These are phyloP conservation scores for Gossypium australe DNA, from an alignment of 345 rosid genomes.

Conservation along the genomic window DNA sequence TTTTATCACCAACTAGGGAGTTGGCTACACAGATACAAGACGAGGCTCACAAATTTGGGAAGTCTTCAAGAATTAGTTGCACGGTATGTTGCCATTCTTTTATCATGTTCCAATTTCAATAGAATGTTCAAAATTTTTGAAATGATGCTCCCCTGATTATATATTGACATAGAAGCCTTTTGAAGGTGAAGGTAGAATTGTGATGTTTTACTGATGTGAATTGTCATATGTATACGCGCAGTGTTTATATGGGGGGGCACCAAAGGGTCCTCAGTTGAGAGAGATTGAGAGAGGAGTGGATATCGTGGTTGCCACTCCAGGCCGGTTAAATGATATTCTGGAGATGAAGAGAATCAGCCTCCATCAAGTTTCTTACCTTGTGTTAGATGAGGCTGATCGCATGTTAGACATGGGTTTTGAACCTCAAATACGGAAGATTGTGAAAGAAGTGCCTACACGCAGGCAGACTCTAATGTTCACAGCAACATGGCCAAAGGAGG, in stretches of 20 bases:
- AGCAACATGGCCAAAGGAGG: conserved; percentile 98
- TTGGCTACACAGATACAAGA: conserved; percentile 94
- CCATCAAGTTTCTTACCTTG: conserved; percentile 83
- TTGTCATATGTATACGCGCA: conserved; percentile 18
- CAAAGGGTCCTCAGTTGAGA: conserved; percentile 89
- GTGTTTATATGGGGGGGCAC: conserved; percentile 99
- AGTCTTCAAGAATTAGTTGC: conserved; percentile 81
- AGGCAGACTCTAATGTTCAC: conserved; percentile 99
- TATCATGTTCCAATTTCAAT: neutral
- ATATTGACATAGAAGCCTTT: neutral
- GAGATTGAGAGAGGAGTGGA: conserved; percentile 90
- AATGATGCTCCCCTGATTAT: neutral
- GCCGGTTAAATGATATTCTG: conserved; percentile 92
- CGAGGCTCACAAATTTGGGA: conserved; percentile 91
- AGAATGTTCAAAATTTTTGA: neutral
- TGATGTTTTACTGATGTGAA: conserved; percentile 11
- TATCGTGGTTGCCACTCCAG: conserved; percentile 98
- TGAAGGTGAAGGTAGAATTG: neutral
- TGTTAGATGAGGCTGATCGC: conserved; percentile 96
- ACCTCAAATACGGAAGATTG: conserved; percentile 94
- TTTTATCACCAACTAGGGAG: conserved; percentile 95
- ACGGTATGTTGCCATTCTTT: conserved; percentile 42
- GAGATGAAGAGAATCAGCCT: conserved; percentile 95
- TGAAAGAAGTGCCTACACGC: conserved; percentile 82
- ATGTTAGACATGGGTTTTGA: conserved; percentile 99